phyloP scores from a whole-genome alignment of 805 yeast species.

The Novakomyces olei region DNA sequence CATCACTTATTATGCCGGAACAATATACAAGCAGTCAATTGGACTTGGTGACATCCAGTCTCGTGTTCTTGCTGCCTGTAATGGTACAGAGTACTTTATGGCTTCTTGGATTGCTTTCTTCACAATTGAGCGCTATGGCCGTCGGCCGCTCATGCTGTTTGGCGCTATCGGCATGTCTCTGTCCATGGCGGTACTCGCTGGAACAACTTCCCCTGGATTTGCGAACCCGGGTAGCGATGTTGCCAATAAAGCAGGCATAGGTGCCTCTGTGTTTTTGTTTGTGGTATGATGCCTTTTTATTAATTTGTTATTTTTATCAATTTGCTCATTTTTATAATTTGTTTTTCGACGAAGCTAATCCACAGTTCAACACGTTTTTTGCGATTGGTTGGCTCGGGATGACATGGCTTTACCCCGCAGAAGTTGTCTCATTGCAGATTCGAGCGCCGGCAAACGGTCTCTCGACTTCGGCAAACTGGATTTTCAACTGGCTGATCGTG shows the following conservation, averaged over 20 bases:
- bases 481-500: slow-evolving; percentile 34
- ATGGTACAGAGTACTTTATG: slow-evolving; percentile 21
- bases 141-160: slow-evolving; percentile 16
- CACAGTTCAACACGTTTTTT: slow-evolving; percentile 11
- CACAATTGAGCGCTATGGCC: slow-evolving; percentile 31
- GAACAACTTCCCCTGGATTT: slow-evolving; percentile 19
- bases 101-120: slow-evolving; percentile 29
- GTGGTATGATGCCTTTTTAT: no score
- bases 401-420: slow-evolving; percentile 14
- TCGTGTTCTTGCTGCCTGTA: slow-evolving; percentile 23
- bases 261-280: slow-evolving; percentile 9
- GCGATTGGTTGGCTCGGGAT: slow-evolving; percentile 13
- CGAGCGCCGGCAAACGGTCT: slow-evolving; percentile 33
- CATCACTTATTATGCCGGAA: slow-evolving; percentile 35
- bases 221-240: slow-evolving; percentile 17
- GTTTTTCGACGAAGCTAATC: no score
- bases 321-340: no score
- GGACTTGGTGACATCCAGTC: slow-evolving; percentile 23
- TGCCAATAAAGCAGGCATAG: slow-evolving; percentile 12
- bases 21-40: slow-evolving; percentile 28
- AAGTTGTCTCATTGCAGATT: slow-evolving; percentile 28
- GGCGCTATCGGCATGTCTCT: slow-evolving; percentile 11
- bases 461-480: slow-evolving; percentile 37
- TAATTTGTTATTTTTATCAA: no score
- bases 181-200: no score